Conservation (phyloP, 768 basidiomycete species). For the Termitomyces sp. region DNA sequence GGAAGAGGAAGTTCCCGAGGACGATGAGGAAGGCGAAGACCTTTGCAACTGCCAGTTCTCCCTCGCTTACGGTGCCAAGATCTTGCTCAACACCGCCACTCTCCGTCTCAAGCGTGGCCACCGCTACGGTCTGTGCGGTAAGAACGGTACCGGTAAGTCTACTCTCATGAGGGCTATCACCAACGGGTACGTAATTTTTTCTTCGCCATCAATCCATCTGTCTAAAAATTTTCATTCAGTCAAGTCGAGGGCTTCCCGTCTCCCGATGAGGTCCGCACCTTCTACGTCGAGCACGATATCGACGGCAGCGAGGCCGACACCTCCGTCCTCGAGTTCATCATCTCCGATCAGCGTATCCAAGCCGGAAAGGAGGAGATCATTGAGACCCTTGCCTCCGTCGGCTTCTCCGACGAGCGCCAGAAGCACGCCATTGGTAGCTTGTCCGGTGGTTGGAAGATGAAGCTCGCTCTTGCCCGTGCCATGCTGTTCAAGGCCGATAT, state of each 20-base stretch:
- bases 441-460: conserved; percentile 99
- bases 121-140: conserved; percentile 97
- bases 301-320: conserved; percentile 93
- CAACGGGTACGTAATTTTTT: conserved; percentile 50
- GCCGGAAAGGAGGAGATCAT: conserved; percentile 65
- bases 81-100: conserved; percentile 91
- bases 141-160: conserved; percentile 98
- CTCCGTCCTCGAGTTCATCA: conserved; percentile 84
- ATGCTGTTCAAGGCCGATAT: conserved; percentile 99
- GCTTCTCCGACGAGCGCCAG: conserved; percentile 88
- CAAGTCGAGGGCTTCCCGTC: conserved; percentile 99
- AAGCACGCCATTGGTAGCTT: conserved; percentile 79
- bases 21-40: conserved; percentile 98
- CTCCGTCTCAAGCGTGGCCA: conserved; percentile 98
- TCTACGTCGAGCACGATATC: conserved; percentile 99
- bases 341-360: conserved; percentile 77
- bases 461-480: conserved; percentile 93
- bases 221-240: conserved; percentile 27
- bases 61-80: conserved; percentile 97
- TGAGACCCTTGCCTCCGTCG: conserved; percentile 83
- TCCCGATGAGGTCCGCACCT: conserved; percentile 94
- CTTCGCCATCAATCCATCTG: conserved; percentile 12
- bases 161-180: conserved; percentile 92
- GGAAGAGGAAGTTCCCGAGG: conserved; percentile 64
- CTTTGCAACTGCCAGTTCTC: conserved; percentile 99